Base-by-base conservation (phyloP, 1,284 basidiomycete genomes). In the Apiotrichum gamsii region DNA sequence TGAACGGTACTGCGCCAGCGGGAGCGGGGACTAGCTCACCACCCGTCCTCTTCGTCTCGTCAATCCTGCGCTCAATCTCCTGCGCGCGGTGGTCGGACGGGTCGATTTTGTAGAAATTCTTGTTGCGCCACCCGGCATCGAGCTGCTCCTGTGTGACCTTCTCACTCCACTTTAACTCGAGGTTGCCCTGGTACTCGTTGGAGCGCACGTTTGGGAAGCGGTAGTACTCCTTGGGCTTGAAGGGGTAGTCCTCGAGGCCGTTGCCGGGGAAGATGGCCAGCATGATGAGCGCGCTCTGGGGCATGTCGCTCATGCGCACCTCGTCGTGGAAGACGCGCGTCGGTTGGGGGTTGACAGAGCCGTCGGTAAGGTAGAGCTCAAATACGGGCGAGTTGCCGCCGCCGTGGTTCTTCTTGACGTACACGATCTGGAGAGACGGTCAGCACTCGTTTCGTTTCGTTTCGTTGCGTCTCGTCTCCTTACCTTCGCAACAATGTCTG, bases 361-460 rank as follows among this genome's bases (percentile, higher is more conserved):
- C 67, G 43, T 70, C 67, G 1, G 63, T 43, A 5, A 67, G 43
- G 55, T 67, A 70, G 0, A 68, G 35, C 38, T 70, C 67, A 23
- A 48, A 30, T 6, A 28, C 34, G 11, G 57, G 53, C 13, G 24
- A 39, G n/a, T 18, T 20, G 25, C 19, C 34, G 6, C 29, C 31
- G 24, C 43, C 33, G 24, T 16, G 23, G 18, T 36, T 35, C 5
- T 5, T 11, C 8, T 36, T 31, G 21, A 59, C 48, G 31, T 49
- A 23, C n/a, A 65, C 40, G 19, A 64, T 56, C 62, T 58, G 45
- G 6, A 28, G 13, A 8, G n/a, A n/a, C n/a, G n/a, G 43, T 42
- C 30, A 39, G 47, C 31, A n/a, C n/a, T n/a, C n/a, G n/a, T n/a
- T n/a, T n/a, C n/a, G n/a, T n/a, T 13, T 13, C 25, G 29, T 8